phyloP scores from a whole-genome alignment of 805 yeast genomes.

The Candida railenensis region DNA sequence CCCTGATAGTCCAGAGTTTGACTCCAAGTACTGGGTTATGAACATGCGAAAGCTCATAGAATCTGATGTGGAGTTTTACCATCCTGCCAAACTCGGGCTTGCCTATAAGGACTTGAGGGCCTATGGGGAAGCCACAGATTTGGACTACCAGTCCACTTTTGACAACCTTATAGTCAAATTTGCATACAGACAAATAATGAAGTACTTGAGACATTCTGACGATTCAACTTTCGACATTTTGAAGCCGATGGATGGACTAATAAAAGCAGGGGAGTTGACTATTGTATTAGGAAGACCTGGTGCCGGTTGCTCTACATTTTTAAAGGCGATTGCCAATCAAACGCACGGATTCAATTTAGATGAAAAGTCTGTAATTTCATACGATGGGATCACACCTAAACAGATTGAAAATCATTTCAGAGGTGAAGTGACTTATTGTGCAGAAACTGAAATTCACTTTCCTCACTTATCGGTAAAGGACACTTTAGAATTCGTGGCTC shows the following conservation, averaged over 20 bases:
- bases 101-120: slow-evolving; percentile 55
- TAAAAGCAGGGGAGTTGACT: slow-evolving; percentile 62
- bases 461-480: slow-evolving; percentile 68
- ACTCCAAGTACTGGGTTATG: slow-evolving; percentile 59
- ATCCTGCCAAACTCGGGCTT: slow-evolving; percentile 56
- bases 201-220: slow-evolving; percentile 1
- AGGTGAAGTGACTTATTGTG: slow-evolving; percentile 71
- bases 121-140: slow-evolving; percentile 57
- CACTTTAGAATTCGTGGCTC: slow-evolving; percentile 64
- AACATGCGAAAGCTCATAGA: slow-evolving; percentile 50
- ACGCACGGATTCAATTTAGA: slow-evolving; percentile 59
- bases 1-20: slow-evolving; percentile 52
- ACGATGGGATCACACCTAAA: slow-evolving; percentile 52
- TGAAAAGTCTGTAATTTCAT: slow-evolving; percentile 44
- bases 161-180: slow-evolving; percentile 28
- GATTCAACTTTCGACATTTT: slow-evolving; percentile 44
- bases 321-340: slow-evolving; percentile 63
- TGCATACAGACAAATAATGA: neutral
- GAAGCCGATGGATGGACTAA: slow-evolving; percentile 64
- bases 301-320: slow-evolving; percentile 71
- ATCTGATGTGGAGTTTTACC: slow-evolving; percentile 56
- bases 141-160: slow-evolving; percentile 58
- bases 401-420: slow-evolving; percentile 54
- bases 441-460: slow-evolving; percentile 67
- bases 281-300: slow-evolving; percentile 82